Evolutionary conservation across 2,329 filamentous ascomycete genomes (phyloP), one percentile per base, ranked within the genome.

Genomic region (Nigrospora oryzae): DNA sequence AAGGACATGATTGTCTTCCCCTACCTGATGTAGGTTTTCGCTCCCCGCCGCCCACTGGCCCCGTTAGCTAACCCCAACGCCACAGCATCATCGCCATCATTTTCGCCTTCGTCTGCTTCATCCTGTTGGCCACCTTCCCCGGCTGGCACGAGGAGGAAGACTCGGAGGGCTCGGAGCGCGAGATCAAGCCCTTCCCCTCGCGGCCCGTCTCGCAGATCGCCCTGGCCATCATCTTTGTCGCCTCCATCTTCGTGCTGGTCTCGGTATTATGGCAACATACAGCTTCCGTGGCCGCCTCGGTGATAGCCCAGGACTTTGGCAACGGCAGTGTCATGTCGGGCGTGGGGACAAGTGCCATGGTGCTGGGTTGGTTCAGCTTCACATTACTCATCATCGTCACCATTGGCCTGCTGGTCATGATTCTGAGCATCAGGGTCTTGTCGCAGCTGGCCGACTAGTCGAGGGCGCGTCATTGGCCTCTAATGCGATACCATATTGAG

Each of bases 1-100:
- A 97, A 97, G 67, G 89, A 97, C 65, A 91, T 90, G 68, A 93
- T 98, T 63, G 91, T 98, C 38, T 98, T 98, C 63, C 93, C 93
- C 11, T 98, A 97, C 61, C 71, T 98, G 16, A 84, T 98, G 86
- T 93, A 66, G 73, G 86, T 72, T 14, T 15, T 14, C 13, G 15
- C 15, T 14, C 11, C 31, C 31, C n/a, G 11, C 19, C 31, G 37
- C 38, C 30, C 23, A 23, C 5, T 5, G 12, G 33, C 8, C 32
- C 11, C n/a, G 12, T 7, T 7, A 3, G 42, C 6, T 36, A 6
- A 28, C 28, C 12, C 19, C 14, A 23, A 23, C 45, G 56, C 19
- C 17, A 28, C 54, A 93, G 88, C 52, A 98, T 98, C 71, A 90
- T 98, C 60, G 93, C 93, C 60, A 90, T 97, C 61, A 87, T 98